Evolutionary conservation across 1,139 yeast species (phyloP), one percentile per base, ranked within the genome.

Genomic region (Saccharomyces hybrid): DNA sequence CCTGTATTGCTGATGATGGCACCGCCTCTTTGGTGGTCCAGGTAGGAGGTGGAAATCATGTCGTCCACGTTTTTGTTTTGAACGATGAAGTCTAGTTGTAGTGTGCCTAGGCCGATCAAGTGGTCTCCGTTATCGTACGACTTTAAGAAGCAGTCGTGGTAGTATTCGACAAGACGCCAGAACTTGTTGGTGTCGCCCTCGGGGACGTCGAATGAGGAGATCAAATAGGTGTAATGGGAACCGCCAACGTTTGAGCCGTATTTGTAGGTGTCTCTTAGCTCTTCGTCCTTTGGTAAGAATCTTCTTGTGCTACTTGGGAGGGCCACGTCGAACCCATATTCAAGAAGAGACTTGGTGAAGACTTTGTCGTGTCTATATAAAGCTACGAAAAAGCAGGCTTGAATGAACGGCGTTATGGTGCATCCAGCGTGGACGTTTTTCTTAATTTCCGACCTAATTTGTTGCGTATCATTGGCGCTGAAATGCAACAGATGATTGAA

Each of bases 221-320:
- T 62, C 50, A 55, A 48, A 51, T 58, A 61, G 11, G 63, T 54
- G 56, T 61, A 61, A 55, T 61, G 65, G 14, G 58, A 50, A 4
- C 67, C 68, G 26, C 64, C 68, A 23, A 64, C 64, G 52, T 62
- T 60, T 16, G 63, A 42, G 26, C 69, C 68, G 58, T 56, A 64
- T 52, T 60, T 59, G 54, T 59, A 62, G 31, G 55, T 44, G 5
- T 58, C 59, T 11, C 51, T 51, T 2, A 59, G 3, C 20, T 57
- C 59, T 8, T 50, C 41, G 14, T 59, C 62, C 1, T 53, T 52
- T 7, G 66, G 64, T 47, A 64, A 51, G 9, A 53, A 31, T 23
- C 54, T 53, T 38, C 68, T 52, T 4, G 61, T 52, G 52, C 63
- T 60, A 46, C 60, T 61, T 4, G 67, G 64, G 20, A 65, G 50